Evolutionary conservation across 805 yeast species (phyloP), one percentile per base, ranked within the genome.

Genomic region (Hyphopichia homilentoma): DNA sequence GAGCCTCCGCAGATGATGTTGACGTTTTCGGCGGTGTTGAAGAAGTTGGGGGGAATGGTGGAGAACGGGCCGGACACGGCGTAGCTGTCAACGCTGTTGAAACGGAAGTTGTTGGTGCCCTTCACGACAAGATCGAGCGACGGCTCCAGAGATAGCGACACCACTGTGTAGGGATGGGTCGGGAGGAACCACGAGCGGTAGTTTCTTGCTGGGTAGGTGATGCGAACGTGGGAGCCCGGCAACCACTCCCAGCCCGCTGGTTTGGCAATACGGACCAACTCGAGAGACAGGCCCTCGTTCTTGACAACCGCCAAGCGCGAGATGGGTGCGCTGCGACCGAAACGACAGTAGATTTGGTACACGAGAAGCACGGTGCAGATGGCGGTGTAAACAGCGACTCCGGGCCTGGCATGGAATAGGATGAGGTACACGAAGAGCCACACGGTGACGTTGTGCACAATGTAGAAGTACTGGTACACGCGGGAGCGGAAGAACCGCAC

Each of bases 361-460:
- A 11, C 7, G 11, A 71, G 31, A 0, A 39, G 4, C 6, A 27
- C 11, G 2, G 51, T 23, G 29, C 58, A 56, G 3, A 64, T 11
- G 7, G 13, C 12, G 4, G 65, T 48, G 23, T 56, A 57, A 13
- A 63, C 41, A 1, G 59, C 44, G 1, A 81, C 84, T 1, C 80
- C 79, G 0, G 90, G 90, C 39, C 90, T 69, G 1, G 93, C 84
- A 55, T 84, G 94, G 32, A 72, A 59, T 1, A 68, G 63, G 4
- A 75, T 65, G 16, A 76, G 42, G 1, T 65, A 42, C 4, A 79
- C 54, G 34, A 72, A 63, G 1, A 58, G 19, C 56, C 75, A 59
- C 6, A 76, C 66, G 2, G 76, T 61, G 4, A 74, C 21, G 33
- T 77, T 71, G 51, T 84, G 94, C 13, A 68, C 40, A 2, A 75